Base-by-base conservation (phyloP, 306 rosid species). In the Datisca glomerata region DNA sequence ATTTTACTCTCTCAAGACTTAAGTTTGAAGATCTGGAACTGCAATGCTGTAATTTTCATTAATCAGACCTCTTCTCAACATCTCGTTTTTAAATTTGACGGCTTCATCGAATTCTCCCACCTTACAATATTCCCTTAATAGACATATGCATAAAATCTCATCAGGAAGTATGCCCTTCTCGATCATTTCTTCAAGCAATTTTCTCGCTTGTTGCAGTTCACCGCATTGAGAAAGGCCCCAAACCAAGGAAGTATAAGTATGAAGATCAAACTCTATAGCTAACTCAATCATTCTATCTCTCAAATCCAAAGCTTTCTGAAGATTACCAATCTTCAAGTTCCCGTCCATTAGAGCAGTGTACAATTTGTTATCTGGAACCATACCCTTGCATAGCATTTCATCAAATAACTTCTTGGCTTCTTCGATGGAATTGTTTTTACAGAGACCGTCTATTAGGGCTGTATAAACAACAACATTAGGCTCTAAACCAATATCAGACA, bases 271-370 rank as follows among this genome's bases (percentile, higher is more conserved):
- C 53, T 74, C 81, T 56, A 77, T 44, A 57, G 83, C 95, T 51
- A 64, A 65, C 53, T 77, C 89, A 55, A 61, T 56, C 97, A 89
- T 89, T 61, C 59, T 76, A 53, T 56, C 41, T 20, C 20, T 56
- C 59, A 80, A 56, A 63, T 41, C 56, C 75, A 71, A 63, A 72
- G 93, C 93, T 72, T 83, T 81, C 49, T 72, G 64, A 15, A 75
- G 73, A 74, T 74, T 72, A 7, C 87, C 85, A 43, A 65, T 83
- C 81, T 89, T 89, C 58, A 89, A 75, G 54, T 83, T 69, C 47
- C 95, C 94, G 68, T 83, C 86, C 62, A 83, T 83, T 54, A 89
- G 66, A 57, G 86, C 49, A 21, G 91, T 80, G 69, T 57, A 89
- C 46, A 80, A 72, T 47, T 70, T 56, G 64, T 65, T 83, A 65